Conservation (phyloP, 495 filamentous ascomycete genomes). For the Hypomontagnella monticulosa region DNA sequence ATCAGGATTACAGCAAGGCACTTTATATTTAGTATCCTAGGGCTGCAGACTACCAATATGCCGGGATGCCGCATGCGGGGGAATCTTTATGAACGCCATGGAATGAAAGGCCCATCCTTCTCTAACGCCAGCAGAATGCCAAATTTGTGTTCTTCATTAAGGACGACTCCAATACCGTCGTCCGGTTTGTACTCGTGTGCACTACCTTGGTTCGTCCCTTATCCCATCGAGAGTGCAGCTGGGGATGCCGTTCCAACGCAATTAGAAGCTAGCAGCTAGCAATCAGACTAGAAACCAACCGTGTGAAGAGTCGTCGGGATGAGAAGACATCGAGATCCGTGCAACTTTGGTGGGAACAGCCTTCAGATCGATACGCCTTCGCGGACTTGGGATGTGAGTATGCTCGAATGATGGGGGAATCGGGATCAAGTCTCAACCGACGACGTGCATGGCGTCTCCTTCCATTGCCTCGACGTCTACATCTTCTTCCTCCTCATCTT, state of each 20-base stretch:
- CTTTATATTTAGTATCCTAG: slow-evolving; percentile 26
- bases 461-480: slow-evolving; percentile 51
- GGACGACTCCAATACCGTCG: slow-evolving; percentile 21
- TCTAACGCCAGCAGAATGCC: slow-evolving; percentile 33
- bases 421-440: slow-evolving; percentile 25
- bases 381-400: background rate
- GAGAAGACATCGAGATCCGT: background rate
- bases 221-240: no score
- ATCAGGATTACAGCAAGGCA: background rate
- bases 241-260: no score
- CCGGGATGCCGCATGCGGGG: slow-evolving; percentile 24
- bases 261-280: no score
- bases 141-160: slow-evolving; percentile 33
- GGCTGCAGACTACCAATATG: slow-evolving; percentile 15
- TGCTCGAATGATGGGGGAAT: slow-evolving; percentile 2
- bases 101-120: slow-evolving; percentile 31
- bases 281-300: no score
- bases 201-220: background rate
- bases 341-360: background rate
- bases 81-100: slow-evolving; percentile 41
- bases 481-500: slow-evolving; percentile 59
- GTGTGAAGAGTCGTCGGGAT: no score
- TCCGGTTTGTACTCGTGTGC: slow-evolving; percentile 19
- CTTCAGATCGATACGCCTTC: background rate
- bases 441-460: slow-evolving; percentile 46